Evolutionary conservation across 225 moss, liverwort and hornwort genomes (phyloP).

Genomic region (Ulota crispa): DNA sequence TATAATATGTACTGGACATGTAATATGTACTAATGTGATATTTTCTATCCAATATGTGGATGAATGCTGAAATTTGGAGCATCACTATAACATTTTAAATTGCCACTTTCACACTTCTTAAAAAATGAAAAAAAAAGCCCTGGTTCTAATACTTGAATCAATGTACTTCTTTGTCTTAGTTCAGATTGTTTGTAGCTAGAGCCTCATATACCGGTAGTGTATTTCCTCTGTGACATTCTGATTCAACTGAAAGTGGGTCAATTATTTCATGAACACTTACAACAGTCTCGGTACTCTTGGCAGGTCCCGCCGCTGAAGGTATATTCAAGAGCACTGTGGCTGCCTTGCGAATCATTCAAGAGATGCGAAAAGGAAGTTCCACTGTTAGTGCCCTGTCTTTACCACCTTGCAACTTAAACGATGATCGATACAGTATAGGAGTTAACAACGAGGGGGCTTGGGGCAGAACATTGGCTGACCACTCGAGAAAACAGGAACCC

Average conservation of each 20-base stretch:
- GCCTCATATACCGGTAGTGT: neutral
- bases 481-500: constrained; percentile 19
- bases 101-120: too few relatives aligned
- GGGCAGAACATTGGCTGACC: constrained; percentile 1
- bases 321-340: constrained; percentile 51
- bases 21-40: too few relatives aligned
- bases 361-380: constrained; percentile 54
- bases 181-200: neutral
- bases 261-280: neutral
- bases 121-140: too few relatives aligned
- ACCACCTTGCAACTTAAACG: constrained; percentile 47
- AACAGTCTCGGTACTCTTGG: neutral
- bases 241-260: neutral
- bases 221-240: neutral
- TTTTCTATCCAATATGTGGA: too few relatives aligned
- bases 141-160: too few relatives aligned
- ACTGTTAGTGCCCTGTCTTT: constrained; percentile 53
- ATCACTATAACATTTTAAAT: too few relatives aligned
- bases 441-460: constrained; percentile 21
- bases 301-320: constrained; percentile 40
- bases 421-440: constrained; percentile 40
- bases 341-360: constrained; percentile 46
- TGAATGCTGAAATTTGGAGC: too few relatives aligned
- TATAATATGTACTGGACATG: too few relatives aligned
- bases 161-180: neutral